These are phyloP conservation scores for Sphaerulina populicola DNA, from an alignment of 2,329 filamentous ascomycete genomes.

Conservation along the genomic window DNA sequence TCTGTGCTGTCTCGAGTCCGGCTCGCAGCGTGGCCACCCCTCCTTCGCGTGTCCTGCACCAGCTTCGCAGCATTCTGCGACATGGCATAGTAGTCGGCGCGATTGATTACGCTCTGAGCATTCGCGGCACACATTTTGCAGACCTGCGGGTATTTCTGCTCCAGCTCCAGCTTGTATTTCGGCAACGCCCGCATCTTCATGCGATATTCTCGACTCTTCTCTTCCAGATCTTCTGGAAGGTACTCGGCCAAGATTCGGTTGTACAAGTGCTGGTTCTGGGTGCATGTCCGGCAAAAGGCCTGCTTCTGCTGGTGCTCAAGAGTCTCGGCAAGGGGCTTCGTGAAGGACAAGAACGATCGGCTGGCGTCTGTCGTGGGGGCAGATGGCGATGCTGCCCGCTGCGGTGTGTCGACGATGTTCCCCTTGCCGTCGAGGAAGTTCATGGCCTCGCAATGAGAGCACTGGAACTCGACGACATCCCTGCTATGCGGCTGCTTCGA, in stretches of 20 bases:
- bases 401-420: slow-evolving; percentile 79
- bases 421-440: slow-evolving; percentile 90
- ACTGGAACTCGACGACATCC: slow-evolving; percentile 61
- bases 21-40: slow-evolving; percentile 34
- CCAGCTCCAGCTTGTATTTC: slow-evolving; percentile 62
- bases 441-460: slow-evolving; percentile 69
- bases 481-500: slow-evolving; percentile 54
- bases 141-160: slow-evolving; percentile 79
- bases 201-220: slow-evolving; percentile 58
- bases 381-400: slow-evolving; percentile 38
- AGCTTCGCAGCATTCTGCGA: slow-evolving; percentile 46
- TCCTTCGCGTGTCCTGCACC: slow-evolving; percentile 56
- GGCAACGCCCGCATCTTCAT: slow-evolving; percentile 61
- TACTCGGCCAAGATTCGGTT: slow-evolving; percentile 71
- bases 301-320: slow-evolving; percentile 36
- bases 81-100: slow-evolving; percentile 29
- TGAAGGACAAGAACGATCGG: slow-evolving; percentile 20
- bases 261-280: slow-evolving; percentile 81
- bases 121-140: slow-evolving; percentile 70
- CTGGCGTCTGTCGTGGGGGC: background rate
- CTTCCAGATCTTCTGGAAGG: slow-evolving; percentile 46
- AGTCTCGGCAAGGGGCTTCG: slow-evolving; percentile 20
- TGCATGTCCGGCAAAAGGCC: slow-evolving; percentile 66
- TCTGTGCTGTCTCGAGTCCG: slow-evolving; percentile 40
- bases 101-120: slow-evolving; percentile 46